These are phyloP conservation scores for Boletus sp. DNA, from an alignment of 1,284 basidiomycete species.

Conservation along the genomic window DNA sequence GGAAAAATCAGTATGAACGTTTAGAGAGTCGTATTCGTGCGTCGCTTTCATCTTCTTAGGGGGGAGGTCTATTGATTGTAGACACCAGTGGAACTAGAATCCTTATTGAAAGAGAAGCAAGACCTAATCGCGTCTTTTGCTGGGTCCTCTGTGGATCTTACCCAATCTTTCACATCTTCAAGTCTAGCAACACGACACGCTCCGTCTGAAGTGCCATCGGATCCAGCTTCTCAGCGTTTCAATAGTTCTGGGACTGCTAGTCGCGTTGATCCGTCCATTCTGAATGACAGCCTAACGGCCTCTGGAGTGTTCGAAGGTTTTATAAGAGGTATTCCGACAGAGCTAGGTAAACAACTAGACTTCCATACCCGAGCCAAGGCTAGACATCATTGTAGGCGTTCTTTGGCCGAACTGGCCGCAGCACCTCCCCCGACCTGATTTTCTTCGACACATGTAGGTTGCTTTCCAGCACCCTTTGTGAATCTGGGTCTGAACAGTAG, in stretches of 20 bases:
- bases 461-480: not conserved
- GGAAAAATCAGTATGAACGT: conserved; percentile 56
- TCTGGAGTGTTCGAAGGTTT: not conserved
- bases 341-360: conserved; percentile 6
- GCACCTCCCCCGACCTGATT: conserved; percentile 53
- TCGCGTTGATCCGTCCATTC: not conserved
- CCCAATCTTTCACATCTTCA: not conserved
- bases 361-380: not conserved
- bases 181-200: not conserved
- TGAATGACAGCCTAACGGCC: not conserved
- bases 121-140: conserved; percentile 9
- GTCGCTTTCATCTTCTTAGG: conserved; percentile 27
- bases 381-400: conserved; percentile 12
- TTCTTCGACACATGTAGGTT: conserved; percentile 63
- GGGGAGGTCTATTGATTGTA: not conserved
- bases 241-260: not conserved
- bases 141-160: conserved; percentile 9
- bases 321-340: not conserved
- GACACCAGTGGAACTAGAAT: conserved; percentile 58
- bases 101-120: conserved; percentile 39
- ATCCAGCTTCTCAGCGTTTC: not conserved
- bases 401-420: conserved; percentile 61
- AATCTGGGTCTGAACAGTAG: not conserved
- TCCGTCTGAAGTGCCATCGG: not conserved
- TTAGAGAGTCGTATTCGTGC: conserved; percentile 64